Evolutionary conservation across 2,329 filamentous ascomycete genomes (phyloP), one percentile per base, ranked within the genome.

Genomic region (Teratosphaeria zuluensis): DNA sequence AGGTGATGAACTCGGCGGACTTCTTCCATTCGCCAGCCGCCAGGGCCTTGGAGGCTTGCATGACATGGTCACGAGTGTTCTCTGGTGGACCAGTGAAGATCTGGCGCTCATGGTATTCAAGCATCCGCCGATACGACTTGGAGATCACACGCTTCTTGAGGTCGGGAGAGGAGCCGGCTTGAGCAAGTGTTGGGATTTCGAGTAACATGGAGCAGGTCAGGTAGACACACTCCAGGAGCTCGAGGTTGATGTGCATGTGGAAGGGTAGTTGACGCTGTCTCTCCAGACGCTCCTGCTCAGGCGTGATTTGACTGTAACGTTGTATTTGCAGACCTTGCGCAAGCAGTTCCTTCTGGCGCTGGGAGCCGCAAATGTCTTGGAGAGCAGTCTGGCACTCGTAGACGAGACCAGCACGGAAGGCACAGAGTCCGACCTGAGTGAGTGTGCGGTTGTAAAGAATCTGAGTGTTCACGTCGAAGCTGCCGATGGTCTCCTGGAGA

Each of bases 211-310:
- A 96, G 81, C 92, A 97, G 55, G 94, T 97, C 60, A 99, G 84
- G 79, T 99, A 99, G 62, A 97, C 92, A 72, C 94, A 97, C 80
- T 99, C 94, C 46, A 99, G 84, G 58, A 99, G 84, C 76, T 99
- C 94, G 56, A 99, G 84, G 81, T 99, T 99, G 81, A 99, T 99
- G 83, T 99, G 94, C 91, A 99, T 96, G 81, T 99, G 94, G 86
- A 99, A 99, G 42, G 94, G 94, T 66, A 99, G 84, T 78, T 99
- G 94, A 69, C 94, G 87, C 78, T 97, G 92, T 74, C 94, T 90
- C 80, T 99, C 94, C 46, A 97, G 83, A 65, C 92, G 89, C 80
- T 99, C 94, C 77, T 99, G 94, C 77, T 99, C 94, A 19, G 94
- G 94, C 38, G 92, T 94, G 62, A 99, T 94, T 71, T 96, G 92